Evolutionary conservation across 352 stramenopile species (phyloP), one percentile per base, ranked within the genome.

Genomic region (Phytopythium mirpurense): DNA sequence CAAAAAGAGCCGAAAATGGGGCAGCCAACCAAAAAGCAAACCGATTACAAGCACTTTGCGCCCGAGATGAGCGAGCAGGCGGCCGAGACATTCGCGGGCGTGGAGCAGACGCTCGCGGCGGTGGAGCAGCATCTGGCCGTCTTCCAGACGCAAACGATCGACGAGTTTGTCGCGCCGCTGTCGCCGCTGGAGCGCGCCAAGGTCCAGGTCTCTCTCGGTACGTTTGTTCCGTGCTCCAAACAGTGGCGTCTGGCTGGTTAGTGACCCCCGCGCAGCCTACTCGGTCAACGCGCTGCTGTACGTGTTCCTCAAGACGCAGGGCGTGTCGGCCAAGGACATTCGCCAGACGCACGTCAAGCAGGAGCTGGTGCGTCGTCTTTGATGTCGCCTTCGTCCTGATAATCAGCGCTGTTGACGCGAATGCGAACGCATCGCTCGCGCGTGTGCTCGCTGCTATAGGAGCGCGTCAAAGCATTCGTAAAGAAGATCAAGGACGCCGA

Each of bases 401-500:
- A n/a, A n/a, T n/a, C n/a, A n/a, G n/a, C n/a, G n/a, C n/a, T n/a
- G n/a, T n/a, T n/a, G n/a, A n/a, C n/a, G n/a, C n/a, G n/a, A n/a
- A n/a, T n/a, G n/a, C n/a, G n/a, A n/a, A n/a, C n/a, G n/a, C n/a
- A n/a, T n/a, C n/a, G n/a, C n/a, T n/a, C n/a, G n/a, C n/a, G n/a
- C n/a, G n/a, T n/a, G 21, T n/a, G 24, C 12, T 32, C 5, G 14
- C 24, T 3, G 11, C 10, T 35, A 34, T 37, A 90, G 79, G 85
- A 95, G 40, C 85, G 85, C 31, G 85, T 95, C 37, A 93, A 95
- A 65, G 56, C 65, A 15, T 95, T 93, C 54, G 81, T 95, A 44
- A 89, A 93, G 67, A 93, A 91, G 56, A 95, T 95, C 57, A 95
- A 91, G 56, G 83, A 91, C 55, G 72, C 82, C n/a, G 83, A 95